phyloP scores from a whole-genome alignment of 2,329 filamentous ascomycete genomes.

The Ustulina deusta region DNA sequence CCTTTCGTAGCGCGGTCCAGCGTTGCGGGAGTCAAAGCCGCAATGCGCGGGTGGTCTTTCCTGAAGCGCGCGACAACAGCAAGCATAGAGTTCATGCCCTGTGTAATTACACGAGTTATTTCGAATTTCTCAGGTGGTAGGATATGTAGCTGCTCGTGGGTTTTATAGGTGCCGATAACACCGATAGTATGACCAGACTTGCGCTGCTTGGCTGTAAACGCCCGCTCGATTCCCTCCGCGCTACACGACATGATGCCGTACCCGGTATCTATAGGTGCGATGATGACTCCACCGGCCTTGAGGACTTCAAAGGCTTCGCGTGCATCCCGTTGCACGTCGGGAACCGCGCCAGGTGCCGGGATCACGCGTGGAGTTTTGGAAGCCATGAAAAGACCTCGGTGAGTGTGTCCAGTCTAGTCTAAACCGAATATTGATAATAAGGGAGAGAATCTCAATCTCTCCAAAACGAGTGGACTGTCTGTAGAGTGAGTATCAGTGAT shows the following conservation, averaged over 20 bases:
- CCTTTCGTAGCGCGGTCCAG: slow-evolving; percentile 19
- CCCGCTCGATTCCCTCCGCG: slow-evolving; percentile 30
- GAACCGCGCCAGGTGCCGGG: slow-evolving; percentile 12
- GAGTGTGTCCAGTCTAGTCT: background rate
- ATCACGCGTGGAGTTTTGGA: slow-evolving; percentile 20
- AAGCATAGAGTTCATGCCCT: slow-evolving; percentile 19
- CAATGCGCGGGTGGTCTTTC: slow-evolving; percentile 22
- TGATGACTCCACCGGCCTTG: slow-evolving; percentile 30
- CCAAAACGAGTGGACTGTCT: background rate
- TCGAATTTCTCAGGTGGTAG: slow-evolving; percentile 29
- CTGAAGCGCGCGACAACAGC: slow-evolving; percentile 16
- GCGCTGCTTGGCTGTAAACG: slow-evolving; percentile 29
- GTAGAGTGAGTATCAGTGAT: background rate
- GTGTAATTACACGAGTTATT: slow-evolving; percentile 27
- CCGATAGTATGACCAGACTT: slow-evolving; percentile 27
- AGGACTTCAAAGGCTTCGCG: slow-evolving; percentile 28
- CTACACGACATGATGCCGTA: slow-evolving; percentile 26
- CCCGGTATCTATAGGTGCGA: slow-evolving; percentile 26
- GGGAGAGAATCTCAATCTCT: background rate
- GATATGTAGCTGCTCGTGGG: slow-evolving; percentile 25
- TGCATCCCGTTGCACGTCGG: slow-evolving; percentile 24
- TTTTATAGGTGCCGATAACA: slow-evolving; percentile 19
- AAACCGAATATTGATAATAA: background rate
- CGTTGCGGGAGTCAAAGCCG: slow-evolving; percentile 1
- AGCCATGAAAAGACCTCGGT: background rate